These are phyloP conservation scores for Nepenthes alata DNA, from an alignment of 179 eudicot genomes.

Conservation along the genomic window DNA sequence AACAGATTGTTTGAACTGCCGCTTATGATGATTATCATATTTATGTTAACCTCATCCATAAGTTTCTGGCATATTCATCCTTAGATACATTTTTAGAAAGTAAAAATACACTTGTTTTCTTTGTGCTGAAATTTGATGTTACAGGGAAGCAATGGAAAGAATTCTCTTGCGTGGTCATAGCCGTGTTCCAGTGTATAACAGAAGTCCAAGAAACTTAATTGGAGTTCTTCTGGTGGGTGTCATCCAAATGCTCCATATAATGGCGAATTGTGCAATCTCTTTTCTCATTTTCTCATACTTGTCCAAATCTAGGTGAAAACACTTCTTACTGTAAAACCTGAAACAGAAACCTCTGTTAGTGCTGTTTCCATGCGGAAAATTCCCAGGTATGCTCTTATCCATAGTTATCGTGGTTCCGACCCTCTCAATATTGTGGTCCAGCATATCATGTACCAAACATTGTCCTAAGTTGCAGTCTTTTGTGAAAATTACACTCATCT, in stretches of 20 bases:
- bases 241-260: neutral
- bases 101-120: too few species aligned
- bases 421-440: too few species aligned
- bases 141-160: conserved; percentile 89
- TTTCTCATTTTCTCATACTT: conserved; percentile 1
- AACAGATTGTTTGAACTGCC: too few species aligned
- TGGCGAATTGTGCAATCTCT: neutral
- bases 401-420: neutral
- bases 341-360: conserved; percentile 93
- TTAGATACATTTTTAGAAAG: too few species aligned
- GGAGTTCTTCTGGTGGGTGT: conserved; percentile 73
- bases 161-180: conserved; percentile 90
- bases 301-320: conserved; percentile 56
- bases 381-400: conserved; percentile 49
- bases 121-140: conserved; percentile 3
- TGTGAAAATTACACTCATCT: too few species aligned
- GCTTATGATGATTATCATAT: too few species aligned
- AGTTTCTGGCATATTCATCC: too few species aligned
- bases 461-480: too few species aligned
- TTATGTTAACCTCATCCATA: too few species aligned
- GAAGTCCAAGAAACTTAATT: conserved; percentile 65
- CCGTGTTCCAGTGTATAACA: conserved; percentile 81
- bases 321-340: conserved; percentile 85
- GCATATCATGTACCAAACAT: too few species aligned
- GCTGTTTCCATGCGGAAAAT: conserved; percentile 91